phyloP scores from a whole-genome alignment of 169 alveolate species.

The Toxoplasma gondii region DNA sequence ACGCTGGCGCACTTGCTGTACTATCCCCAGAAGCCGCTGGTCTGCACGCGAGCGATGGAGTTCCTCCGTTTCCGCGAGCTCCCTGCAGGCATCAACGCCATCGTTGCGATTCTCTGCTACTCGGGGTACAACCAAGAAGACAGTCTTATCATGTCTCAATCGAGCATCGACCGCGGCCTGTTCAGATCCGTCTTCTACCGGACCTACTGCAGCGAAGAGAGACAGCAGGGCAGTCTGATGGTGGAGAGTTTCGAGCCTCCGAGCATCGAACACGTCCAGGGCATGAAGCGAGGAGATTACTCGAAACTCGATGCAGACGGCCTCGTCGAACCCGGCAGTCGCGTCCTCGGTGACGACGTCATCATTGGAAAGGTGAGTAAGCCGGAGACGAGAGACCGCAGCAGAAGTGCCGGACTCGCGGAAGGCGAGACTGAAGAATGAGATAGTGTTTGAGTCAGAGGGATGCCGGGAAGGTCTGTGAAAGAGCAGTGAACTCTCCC shows the following conservation, averaged over 20 bases:
- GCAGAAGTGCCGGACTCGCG: not conserved
- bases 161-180: slow-evolving; percentile 97
- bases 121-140: slow-evolving; percentile 99
- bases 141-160: slow-evolving; percentile 96
- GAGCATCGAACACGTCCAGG: slow-evolving; percentile 57
- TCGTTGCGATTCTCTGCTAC: slow-evolving; percentile 98
- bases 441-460: too few species aligned
- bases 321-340: slow-evolving; percentile 95
- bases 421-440: not conserved
- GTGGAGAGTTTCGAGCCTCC: slow-evolving; percentile 93
- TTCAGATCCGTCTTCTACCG: slow-evolving; percentile 97
- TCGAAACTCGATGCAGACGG: slow-evolving; percentile 98
- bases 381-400: slow-evolving; percentile 34
- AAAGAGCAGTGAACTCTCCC: too few species aligned
- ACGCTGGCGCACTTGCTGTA: slow-evolving; percentile 97
- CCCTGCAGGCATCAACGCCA: slow-evolving; percentile 99
- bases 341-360: slow-evolving; percentile 98
- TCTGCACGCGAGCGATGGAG: slow-evolving; percentile 97
- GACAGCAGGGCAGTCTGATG: slow-evolving; percentile 87
- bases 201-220: slow-evolving; percentile 96
- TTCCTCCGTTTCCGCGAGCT: slow-evolving; percentile 97
- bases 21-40: slow-evolving; percentile 99
- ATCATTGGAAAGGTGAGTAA: slow-evolving; percentile 95
- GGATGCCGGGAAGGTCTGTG: too few species aligned
- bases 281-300: slow-evolving; percentile 82